These are phyloP conservation scores for Pythium rishiriense DNA, from an alignment of 352 stramenopile genomes.

Conservation along the genomic window DNA sequence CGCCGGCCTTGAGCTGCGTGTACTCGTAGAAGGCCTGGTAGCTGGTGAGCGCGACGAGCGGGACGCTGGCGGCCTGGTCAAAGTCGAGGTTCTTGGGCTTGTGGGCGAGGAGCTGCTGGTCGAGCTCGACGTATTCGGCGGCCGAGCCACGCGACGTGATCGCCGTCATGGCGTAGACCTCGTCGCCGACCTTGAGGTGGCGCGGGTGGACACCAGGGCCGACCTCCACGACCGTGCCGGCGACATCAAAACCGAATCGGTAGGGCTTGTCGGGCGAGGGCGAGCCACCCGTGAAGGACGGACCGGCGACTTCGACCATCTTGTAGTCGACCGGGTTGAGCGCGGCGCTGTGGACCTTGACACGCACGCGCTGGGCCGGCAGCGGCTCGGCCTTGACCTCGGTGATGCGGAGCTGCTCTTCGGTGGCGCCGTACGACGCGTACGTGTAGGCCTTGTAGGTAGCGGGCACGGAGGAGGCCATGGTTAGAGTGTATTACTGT, in stretches of 20 bases:
- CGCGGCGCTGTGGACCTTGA: constrained; percentile 12
- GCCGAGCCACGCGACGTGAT: background rate
- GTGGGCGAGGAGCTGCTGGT: background rate
- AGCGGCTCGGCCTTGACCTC: constrained; percentile 2
- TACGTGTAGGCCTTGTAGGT: constrained; percentile 24
- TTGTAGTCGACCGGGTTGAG: constrained; percentile 4
- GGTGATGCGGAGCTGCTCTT: constrained; percentile 5
- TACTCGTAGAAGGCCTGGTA: background rate
- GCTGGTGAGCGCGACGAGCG: background rate
- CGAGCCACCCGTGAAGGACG: background rate
- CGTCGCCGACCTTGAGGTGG: constrained; percentile 15
- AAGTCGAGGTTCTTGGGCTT: background rate
- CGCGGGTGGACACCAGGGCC: constrained; percentile 6
- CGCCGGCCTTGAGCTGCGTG: constrained; percentile 11
- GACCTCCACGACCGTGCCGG: constrained; percentile 9
- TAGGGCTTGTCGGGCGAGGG: constrained; percentile 7
- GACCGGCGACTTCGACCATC: background rate
- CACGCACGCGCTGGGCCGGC: constrained; percentile 10
- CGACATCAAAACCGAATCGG: constrained; percentile 16
- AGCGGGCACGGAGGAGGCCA: constrained; percentile 7
- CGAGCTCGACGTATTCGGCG: background rate
- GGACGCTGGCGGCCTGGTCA: background rate
- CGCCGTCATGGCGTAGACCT: constrained; percentile 26
- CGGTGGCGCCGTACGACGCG: constrained; percentile 3
- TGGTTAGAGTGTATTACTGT: background rate